A percentile compares a stretch with the other conserved stretches of the same genome.
These are phyloP conservation scores for Beta corolliflora DNA, from an alignment of 179 eudicot genomes.

Conservation along the genomic window DNA sequence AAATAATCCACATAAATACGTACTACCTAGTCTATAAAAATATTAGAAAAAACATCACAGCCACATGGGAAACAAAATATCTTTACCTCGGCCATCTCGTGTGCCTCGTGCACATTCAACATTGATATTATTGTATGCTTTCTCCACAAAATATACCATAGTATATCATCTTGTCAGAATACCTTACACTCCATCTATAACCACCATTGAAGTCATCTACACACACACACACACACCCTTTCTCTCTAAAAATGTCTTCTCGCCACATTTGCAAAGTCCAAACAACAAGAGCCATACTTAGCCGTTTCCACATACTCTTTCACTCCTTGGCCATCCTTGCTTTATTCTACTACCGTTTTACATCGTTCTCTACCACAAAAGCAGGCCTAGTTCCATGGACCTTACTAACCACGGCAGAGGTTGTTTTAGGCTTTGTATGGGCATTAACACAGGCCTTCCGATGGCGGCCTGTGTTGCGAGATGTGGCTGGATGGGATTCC, in stretches of 20 bases:
- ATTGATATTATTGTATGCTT: no score
- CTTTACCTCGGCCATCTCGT: no score
- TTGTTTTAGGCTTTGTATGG: conserved; percentile 25
- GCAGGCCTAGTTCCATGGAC: conserved; percentile 13
- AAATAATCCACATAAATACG: no score
- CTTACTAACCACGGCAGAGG: conserved; percentile 21
- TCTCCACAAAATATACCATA: no score
- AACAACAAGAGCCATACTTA: conserved; percentile 34
- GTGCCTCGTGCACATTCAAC: no score
- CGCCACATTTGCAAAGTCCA: conserved; percentile 38
- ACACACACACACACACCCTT: no score
- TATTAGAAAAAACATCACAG: no score
- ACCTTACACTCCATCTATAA: no score
- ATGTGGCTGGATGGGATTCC: not conserved
- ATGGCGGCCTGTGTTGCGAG: conserved; percentile 22
- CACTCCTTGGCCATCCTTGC: conserved; percentile 38
- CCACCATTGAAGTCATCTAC: no score
- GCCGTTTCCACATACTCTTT: conserved; percentile 45
- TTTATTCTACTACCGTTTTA: conserved; percentile 46
- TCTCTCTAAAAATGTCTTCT: conserved; percentile 6
- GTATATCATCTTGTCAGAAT: no score
- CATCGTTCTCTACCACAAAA: not conserved
- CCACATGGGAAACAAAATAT: no score
- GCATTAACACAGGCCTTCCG: conserved; percentile 30
- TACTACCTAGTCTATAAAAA: no score